Evolutionary conservation across 768 basidiomycete genomes (phyloP), one percentile per base, ranked within the genome.

Genomic region (Tricholoma matsutake): DNA sequence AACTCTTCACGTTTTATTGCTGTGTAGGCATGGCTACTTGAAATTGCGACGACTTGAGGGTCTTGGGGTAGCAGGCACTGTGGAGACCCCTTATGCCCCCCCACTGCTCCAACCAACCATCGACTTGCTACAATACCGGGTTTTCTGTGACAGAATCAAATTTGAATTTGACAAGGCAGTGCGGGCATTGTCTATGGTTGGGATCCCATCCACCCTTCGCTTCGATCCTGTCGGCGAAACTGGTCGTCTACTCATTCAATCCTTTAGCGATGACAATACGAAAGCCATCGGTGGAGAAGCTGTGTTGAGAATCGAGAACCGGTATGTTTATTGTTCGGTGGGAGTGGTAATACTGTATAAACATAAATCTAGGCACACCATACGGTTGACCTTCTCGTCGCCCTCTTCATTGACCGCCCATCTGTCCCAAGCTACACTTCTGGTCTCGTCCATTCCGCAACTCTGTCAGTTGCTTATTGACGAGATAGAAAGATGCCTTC

Each of bases 321-420:
- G 85, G 91, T 87, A 65, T 55, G 74, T 63, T 31, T 13, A 52
- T 56, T 14, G 1, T 57, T 41, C 22, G 10, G 22, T 53, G 13
- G 13, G 28, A 10, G 29, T 20, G 51, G 22, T 25, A 20, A 4
- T 10, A 16, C 52, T 20, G 18, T 13, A 35, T 6, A 54, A 35
- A 5, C 1, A 49, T 20, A 20, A 54, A 41, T 43, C 25, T 57
- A 92, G 91, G 64, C 86, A 90, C 64, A 86, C 87, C 0, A 71
- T 94, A 53, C 87, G 90, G 13, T 82, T 94, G 65, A 91, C 89
- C 2, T 87, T 92, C 68, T 67, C 79, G 18, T 87, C 92, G 0
- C 92, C 92, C 14, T 92, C 91, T 10, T 82, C 83, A 9, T 73
- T 94, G 28, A 85, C 81, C n/a, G 91, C 87, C 0, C 89, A 92